Evolutionary conservation across 768 basidiomycete genomes (phyloP).

Genomic region (Podaxis carcinomalis): DNA sequence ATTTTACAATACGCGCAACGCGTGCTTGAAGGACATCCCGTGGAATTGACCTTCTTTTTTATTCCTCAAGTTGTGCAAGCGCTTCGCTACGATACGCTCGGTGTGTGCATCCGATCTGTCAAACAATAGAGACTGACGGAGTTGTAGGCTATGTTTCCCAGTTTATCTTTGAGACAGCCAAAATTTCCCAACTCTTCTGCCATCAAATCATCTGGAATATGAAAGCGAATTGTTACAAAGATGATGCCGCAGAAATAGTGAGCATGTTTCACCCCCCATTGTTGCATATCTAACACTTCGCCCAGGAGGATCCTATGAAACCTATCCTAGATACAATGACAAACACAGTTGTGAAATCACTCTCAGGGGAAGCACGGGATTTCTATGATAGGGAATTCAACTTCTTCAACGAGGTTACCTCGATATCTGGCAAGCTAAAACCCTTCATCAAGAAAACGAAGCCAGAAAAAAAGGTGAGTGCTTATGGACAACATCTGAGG

Average conservation of each 20-base stretch:
- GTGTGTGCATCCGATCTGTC: conserved; percentile 34
- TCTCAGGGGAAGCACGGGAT: conserved; percentile 82
- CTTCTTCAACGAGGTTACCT: conserved; percentile 96
- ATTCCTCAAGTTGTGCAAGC: conserved; percentile 99
- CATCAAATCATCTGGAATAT: conserved; percentile 99
- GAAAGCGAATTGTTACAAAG: conserved; percentile 97
- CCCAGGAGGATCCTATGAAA: conserved; percentile 92
- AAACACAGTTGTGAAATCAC: conserved; percentile 68
- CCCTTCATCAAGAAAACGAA: conserved; percentile 95
- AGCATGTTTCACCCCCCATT: conserved; percentile 18
- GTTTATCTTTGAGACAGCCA: conserved; percentile 96
- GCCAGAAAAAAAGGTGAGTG: conserved; percentile 86
- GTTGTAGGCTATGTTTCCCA: conserved; percentile 83
- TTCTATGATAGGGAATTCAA: conserved; percentile 95
- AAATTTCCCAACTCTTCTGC: conserved; percentile 95
- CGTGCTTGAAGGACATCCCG: conserved; percentile 91
- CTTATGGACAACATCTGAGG: neutral
- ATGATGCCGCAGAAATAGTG: conserved; percentile 83
- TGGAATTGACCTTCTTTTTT: conserved; percentile 96
- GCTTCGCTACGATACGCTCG: conserved; percentile 82
- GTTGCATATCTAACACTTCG: neutral
- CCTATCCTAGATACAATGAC: conserved; percentile 90
- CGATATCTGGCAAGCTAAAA: conserved; percentile 96
- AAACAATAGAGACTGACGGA: neutral
- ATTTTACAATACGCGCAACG: conserved; percentile 95